phyloP scores from a whole-genome alignment of 306 rosid genomes.

The Trifolium repens region DNA sequence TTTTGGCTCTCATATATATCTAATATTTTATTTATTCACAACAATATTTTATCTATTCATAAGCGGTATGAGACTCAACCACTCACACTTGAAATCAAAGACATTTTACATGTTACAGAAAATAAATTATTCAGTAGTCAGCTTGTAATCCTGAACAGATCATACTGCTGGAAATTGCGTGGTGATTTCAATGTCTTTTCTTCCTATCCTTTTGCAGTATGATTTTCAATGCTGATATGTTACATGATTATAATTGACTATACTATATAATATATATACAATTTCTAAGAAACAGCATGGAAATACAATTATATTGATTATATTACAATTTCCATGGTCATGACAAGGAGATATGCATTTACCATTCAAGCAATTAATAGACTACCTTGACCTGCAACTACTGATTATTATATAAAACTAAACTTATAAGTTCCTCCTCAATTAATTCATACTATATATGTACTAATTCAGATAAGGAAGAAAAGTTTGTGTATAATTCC shows the following conservation, averaged over 20 bases:
- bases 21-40: no score
- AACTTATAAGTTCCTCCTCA: neutral
- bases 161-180: slow-evolving; percentile 2
- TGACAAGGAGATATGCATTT: neutral
- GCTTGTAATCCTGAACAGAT: slow-evolving; percentile 15
- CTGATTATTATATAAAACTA: slow-evolving; percentile 5
- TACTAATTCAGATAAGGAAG: neutral
- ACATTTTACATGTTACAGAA: no score
- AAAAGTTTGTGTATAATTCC: slow-evolving; percentile 2
- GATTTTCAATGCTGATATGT: slow-evolving; percentile 19
- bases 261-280: no score
- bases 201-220: neutral
- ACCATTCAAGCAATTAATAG: neutral
- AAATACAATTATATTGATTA: neutral
- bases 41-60: no score
- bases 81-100: no score
- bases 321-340: neutral
- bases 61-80: no score
- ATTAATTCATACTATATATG: no score
- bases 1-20: no score
- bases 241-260: neutral
- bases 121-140: slow-evolving; percentile 30
- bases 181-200: slow-evolving; percentile 15
- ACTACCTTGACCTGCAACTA: slow-evolving; percentile 28
- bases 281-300: slow-evolving; percentile 33